Conservation (phyloP, 805 yeast species). For the Teunomyces barrocoloradensis region DNA sequence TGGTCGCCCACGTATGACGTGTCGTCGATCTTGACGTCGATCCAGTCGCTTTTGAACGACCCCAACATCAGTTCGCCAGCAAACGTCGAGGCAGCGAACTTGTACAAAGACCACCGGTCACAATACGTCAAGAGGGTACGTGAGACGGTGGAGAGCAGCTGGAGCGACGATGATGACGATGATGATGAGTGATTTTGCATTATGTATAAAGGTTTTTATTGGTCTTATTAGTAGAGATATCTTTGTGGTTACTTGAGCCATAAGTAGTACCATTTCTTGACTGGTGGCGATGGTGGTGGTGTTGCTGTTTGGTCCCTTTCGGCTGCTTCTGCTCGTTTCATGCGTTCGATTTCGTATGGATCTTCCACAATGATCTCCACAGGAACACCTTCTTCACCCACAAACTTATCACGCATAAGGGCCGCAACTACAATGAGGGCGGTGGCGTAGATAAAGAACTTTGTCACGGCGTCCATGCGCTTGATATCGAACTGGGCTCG, state of each 20-base stretch:
- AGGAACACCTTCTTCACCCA: constrained; percentile 46
- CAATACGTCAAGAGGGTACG: constrained; percentile 90
- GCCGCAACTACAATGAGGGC: constrained; percentile 50
- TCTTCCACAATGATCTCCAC: constrained; percentile 37
- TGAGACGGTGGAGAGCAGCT: constrained; percentile 90
- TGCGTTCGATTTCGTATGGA: constrained; percentile 30
- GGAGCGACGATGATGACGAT: constrained; percentile 79
- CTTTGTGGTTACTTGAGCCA: constrained; percentile 37
- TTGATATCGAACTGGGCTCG: constrained; percentile 45
- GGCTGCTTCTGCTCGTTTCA: constrained; percentile 12
- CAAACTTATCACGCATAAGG: constrained; percentile 51
- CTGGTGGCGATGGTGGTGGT: constrained; percentile 5
- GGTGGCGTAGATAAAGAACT: constrained; percentile 49
- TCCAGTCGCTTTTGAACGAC: constrained; percentile 89
- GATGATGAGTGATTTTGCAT: constrained; percentile 17
- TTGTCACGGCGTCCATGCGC: constrained; percentile 56
- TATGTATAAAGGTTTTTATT: too few species aligned
- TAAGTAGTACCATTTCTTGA: constrained; percentile 49
- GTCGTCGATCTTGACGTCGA: constrained; percentile 88
- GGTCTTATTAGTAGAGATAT: too few species aligned
- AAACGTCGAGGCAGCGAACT: constrained; percentile 94
- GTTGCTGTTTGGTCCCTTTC: constrained; percentile 10
- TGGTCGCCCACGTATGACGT: constrained; percentile 99
- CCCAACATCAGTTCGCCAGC: constrained; percentile 98
- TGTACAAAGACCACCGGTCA: constrained; percentile 91